Evolutionary conservation across 805 yeast genomes (phyloP).

Genomic region (Jamesozyma piceae): DNA sequence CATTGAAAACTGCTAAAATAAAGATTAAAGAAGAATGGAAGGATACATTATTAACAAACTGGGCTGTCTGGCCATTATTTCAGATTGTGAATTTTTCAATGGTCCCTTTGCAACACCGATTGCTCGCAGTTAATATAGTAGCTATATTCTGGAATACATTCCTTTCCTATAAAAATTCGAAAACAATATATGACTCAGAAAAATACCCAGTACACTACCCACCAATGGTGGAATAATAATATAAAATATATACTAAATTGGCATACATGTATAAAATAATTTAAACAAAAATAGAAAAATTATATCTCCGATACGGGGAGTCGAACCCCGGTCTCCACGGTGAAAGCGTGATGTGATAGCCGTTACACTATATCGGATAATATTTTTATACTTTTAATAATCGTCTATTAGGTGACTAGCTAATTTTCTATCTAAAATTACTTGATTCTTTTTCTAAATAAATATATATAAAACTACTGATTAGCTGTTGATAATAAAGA

Average conservation of each 20-base stretch:
- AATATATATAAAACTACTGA: too few relatives aligned
- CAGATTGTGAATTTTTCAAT: constrained; percentile 70
- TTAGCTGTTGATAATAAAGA: too few relatives aligned
- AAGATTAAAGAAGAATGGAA: constrained; percentile 47
- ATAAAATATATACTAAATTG: background rate
- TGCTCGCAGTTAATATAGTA: constrained; percentile 58
- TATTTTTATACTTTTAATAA: too few relatives aligned
- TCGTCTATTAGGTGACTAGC: too few relatives aligned
- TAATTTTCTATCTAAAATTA: too few relatives aligned
- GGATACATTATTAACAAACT: constrained; percentile 63
- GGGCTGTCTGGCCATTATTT: constrained; percentile 86
- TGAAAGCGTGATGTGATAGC: constrained; percentile 13
- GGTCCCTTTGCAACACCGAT: constrained; percentile 62
- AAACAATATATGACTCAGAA: constrained; percentile 11
- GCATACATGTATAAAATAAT: background rate
- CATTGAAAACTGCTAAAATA: constrained; percentile 31
- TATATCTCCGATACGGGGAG: constrained; percentile 11
- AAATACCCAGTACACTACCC: constrained; percentile 31
- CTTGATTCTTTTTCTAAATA: too few relatives aligned
- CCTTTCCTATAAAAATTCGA: constrained; percentile 52
- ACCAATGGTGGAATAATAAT: constrained; percentile 31
- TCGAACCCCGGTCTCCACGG: constrained; percentile 14
- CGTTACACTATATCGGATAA: constrained; percentile 12
- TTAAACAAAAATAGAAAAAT: background rate
- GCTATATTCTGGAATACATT: constrained; percentile 81